Evolutionary conservation across 306 rosid species (phyloP), one percentile per base, ranked within the genome.

Genomic region (Alnus rubra): DNA sequence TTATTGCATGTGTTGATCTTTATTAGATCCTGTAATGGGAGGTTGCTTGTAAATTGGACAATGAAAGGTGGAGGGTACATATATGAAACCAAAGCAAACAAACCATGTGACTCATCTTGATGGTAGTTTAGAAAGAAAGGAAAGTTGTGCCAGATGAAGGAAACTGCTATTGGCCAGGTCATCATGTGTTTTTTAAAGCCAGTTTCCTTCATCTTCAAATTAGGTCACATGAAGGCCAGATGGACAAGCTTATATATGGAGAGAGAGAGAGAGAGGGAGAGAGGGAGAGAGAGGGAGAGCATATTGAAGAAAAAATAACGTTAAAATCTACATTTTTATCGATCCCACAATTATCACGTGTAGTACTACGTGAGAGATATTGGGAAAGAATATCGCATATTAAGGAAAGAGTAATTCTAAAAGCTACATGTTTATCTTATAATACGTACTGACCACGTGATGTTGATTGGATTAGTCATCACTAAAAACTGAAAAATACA

Each of bases 91-190:
- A 82, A 75, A 84, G 77, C 55, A 82, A 71, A 87, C 39, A 85
- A 33, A 85, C 86, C 94, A 91, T 86, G 98, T 93, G 97, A 87
- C 83, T 83, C 81, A 74, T 76, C 82, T 88, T 86, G 77, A 87
- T 76, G 89, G 77, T 87, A 74, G 86, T 84, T 91, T 88, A 78
- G 31, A 88, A 81, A 80, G 85, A 84, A 93, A 93, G 92, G 82
- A 88, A 89, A 79, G 89, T 81, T 82, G 79, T 71, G 81, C 84
- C 79, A 44, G 19, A 77, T 13, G 67, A 76, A 87, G 85, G 80
- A 84, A 80, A 86, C 87, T 78, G 69, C 78, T 15, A 62, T 55
- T 75, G 75, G 83, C 28, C 28, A 23, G 28, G 71, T 82, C 79
- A 73, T 71, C 85, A 75, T 77, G 11, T 85, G 84, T 82, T 76